Base-by-base conservation (phyloP, 2,329 filamentous ascomycete species). In the Epichloe glyceriae region DNA sequence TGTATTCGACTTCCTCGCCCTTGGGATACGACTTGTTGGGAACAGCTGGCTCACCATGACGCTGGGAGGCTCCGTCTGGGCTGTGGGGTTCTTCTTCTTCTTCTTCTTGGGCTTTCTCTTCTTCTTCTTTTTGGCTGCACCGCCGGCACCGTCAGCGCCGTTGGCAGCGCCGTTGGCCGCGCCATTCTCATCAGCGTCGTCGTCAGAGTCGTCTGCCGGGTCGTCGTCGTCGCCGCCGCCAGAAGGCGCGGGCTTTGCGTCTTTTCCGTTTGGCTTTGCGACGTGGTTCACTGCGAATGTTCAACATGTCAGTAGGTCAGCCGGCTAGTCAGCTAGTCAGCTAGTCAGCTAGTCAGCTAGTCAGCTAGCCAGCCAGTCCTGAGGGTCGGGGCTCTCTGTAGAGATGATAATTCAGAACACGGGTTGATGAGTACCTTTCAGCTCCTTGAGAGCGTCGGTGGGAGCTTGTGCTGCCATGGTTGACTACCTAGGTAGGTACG, bases 41-140 rank as follows among this genome's bases (percentile, higher is more conserved):
- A 88, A 93, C 44, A 93, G 74, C 57, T 82, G 79, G 54, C 83
- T 82, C 46, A 93, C 65, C 49, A 78, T 72, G 30, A 91, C 82
- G 51, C 83, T 78, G 1, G 88, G 88, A 34, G 87, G 87, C 48
- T 79, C 75, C 34, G 82, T 84, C 70, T 93, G 88, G 50, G 76
- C 75, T 56, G 85, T 87, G 46, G 82, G 75, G 56, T 77, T 83
- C 78, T 83, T 85, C 78, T 86, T 86, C 78, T 86, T 86, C 75
- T 83, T 85, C 74, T 83, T 86, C 74, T 85, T 87, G 73, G 88
- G 88, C 73, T 88, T 88, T 74, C 87, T 88, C 70, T 87, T 86
- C 66, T 81, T 83, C 61, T 76, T 67, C 59, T 70, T 70, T 55
- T 68, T 69, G 50, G 63, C 60, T 11, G 56, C 61, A 19, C 59